Conservation (phyloP, 179 eudicot genomes). For the Pouteria campechiana region DNA sequence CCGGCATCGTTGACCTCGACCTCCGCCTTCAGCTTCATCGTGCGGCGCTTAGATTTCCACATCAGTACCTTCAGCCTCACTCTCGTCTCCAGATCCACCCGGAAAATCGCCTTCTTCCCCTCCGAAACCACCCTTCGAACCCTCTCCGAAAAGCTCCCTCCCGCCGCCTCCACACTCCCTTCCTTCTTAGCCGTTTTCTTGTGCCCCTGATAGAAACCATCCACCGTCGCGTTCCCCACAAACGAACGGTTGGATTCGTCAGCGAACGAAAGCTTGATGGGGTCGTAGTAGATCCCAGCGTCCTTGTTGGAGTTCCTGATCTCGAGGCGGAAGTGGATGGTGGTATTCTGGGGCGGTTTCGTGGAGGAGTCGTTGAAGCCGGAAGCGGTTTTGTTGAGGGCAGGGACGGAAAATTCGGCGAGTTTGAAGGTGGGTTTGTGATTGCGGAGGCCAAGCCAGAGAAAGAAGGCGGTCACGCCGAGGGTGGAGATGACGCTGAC, state of each 20-base stretch:
- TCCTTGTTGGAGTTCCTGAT: constrained; percentile 5
- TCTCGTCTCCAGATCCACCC: too few relatives aligned
- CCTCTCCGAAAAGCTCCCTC: too few relatives aligned
- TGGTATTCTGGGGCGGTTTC: not conserved
- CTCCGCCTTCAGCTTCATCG: too few relatives aligned
- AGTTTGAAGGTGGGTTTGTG: constrained; percentile 6
- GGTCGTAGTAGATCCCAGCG: constrained; percentile 2
- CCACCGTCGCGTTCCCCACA: not conserved
- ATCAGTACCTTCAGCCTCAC: too few relatives aligned
- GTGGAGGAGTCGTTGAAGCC: not conserved
- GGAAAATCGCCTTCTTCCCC: too few relatives aligned
- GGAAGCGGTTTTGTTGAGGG: not conserved
- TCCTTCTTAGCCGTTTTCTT: not conserved
- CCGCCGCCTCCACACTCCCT: not conserved
- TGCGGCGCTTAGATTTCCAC: too few relatives aligned
- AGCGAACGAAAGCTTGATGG: not conserved
- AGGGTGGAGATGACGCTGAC: constrained; percentile 7
- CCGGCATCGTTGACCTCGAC: too few relatives aligned
- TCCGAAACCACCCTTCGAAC: too few relatives aligned
- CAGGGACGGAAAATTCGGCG: too few relatives aligned
- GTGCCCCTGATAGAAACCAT: constrained; percentile 4
- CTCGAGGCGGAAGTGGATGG: not conserved
- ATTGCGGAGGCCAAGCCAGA: constrained; percentile 12
- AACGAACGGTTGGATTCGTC: not conserved
- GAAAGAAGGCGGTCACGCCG: constrained; percentile 9